phyloP scores from a whole-genome alignment of 2,329 filamentous ascomycete genomes.

The Fusarium graminum region DNA sequence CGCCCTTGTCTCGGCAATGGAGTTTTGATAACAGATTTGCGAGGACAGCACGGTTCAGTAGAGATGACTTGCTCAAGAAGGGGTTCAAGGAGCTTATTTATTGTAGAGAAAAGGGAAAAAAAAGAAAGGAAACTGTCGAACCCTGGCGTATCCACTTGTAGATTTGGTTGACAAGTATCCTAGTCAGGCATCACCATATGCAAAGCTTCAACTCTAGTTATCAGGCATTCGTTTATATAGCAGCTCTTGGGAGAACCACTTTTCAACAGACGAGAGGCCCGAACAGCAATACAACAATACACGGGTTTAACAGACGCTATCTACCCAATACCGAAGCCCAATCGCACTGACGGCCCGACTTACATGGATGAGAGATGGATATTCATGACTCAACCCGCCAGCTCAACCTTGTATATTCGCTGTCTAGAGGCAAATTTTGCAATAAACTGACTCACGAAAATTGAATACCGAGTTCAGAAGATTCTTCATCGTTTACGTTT shows the following conservation, averaged over 20 bases:
- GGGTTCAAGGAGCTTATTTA: conserved; percentile 19
- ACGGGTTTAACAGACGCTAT: not conserved
- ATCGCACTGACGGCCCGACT: conserved; percentile 9
- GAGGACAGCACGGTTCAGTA: conserved; percentile 32
- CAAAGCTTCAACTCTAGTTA: conserved; percentile 1
- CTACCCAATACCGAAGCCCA: not conserved
- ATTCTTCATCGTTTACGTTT: not conserved
- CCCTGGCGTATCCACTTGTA: conserved; percentile 14
- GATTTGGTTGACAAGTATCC: conserved; percentile 6
- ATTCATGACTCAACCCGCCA: conserved; percentile 10
- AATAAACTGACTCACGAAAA: conserved; percentile 9
- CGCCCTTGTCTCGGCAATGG: conserved; percentile 2
- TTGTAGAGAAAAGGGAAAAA: conserved; percentile 5
- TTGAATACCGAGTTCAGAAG: not conserved
- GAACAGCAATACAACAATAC: conserved; percentile 1
- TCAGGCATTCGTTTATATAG: conserved; percentile 1
- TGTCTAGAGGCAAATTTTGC: conserved; percentile 13
- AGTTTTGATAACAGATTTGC: conserved; percentile 18
- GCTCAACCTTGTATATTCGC: conserved; percentile 10
- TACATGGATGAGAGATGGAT: conserved; percentile 23
- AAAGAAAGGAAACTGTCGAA: conserved; percentile 1
- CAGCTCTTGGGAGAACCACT: conserved; percentile 10
- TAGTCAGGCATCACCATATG: not conserved
- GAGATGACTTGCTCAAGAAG: conserved; percentile 24
- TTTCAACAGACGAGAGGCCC: conserved; percentile 27